Evolutionary conservation across 2,329 filamentous ascomycete species (phyloP).

Genomic region (Pseudogymnoascus sp.): DNA sequence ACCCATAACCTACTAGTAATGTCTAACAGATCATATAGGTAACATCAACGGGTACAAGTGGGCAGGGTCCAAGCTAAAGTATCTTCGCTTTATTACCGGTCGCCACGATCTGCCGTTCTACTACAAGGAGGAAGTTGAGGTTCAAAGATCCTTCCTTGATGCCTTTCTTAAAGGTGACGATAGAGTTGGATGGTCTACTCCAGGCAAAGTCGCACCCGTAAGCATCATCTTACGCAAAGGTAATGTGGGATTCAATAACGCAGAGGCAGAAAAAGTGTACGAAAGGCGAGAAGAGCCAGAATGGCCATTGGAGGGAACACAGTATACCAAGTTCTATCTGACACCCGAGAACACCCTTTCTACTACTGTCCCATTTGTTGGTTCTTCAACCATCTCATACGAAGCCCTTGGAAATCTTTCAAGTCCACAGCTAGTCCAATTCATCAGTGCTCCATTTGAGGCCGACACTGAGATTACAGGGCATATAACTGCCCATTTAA

Average conservation of each 20-base stretch:
- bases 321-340: conserved; percentile 57
- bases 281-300: conserved; percentile 49
- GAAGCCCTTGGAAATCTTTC: conserved; percentile 52
- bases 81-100: conserved; percentile 62
- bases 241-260: conserved; percentile 60
- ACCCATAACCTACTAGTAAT: not conserved
- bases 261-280: conserved; percentile 52
- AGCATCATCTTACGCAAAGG: conserved; percentile 58
- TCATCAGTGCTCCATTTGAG: conserved; percentile 51
- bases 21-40: not conserved
- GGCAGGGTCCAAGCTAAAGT: conserved; percentile 61
- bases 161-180: conserved; percentile 66
- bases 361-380: not conserved
- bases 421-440: conserved; percentile 48
- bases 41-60: conserved; percentile 60
- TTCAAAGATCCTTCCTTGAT: conserved; percentile 62
- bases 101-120: conserved; percentile 69
- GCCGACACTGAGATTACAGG: conserved; percentile 64
- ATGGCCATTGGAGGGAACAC: conserved; percentile 62
- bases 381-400: conserved; percentile 44
- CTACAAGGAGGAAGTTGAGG: conserved; percentile 60
- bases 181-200: conserved; percentile 49
- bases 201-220: conserved; percentile 54
- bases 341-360: conserved; percentile 33
- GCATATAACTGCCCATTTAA: conserved; percentile 57